phyloP scores from a whole-genome alignment of 768 basidiomycete genomes.

The Mycena pura region DNA sequence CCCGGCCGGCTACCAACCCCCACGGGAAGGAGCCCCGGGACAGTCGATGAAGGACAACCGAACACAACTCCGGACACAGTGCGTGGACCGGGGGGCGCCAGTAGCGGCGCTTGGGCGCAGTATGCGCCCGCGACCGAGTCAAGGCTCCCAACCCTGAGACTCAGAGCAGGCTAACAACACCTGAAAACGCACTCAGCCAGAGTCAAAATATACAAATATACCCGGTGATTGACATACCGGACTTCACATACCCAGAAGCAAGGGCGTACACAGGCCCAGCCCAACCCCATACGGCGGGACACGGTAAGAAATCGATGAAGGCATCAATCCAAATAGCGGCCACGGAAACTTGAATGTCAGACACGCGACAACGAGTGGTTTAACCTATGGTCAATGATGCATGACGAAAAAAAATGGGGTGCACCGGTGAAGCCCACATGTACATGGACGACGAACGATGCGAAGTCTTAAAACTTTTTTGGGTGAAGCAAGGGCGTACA shows the following conservation, averaged over 20 bases:
- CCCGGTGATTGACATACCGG: no score
- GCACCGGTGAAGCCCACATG: constrained; percentile 18
- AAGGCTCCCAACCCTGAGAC: neutral
- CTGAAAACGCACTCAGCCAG: neutral
- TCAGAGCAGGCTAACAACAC: neutral
- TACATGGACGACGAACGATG: constrained; percentile 4
- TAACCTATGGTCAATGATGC: constrained; percentile 6
- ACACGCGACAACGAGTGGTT: constrained; percentile 13
- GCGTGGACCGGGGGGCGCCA: neutral
- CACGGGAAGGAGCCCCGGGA: neutral
- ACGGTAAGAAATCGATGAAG: constrained; percentile 7
- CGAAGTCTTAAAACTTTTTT: no score
- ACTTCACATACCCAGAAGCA: neutral
- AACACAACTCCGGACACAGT: neutral
- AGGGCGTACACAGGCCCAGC: neutral
- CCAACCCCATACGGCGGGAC: neutral
- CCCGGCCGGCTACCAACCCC: neutral
- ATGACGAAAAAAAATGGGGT: constrained; percentile 9
- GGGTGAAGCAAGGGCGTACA: neutral
- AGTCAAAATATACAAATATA: neutral
- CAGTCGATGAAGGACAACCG: neutral
- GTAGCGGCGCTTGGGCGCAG: neutral
- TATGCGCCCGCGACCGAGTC: neutral
- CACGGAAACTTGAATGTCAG: neutral
- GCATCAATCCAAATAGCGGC: constrained; percentile 12